Evolutionary conservation across 306 rosid genomes (phyloP).

Genomic region (Ormosia semicastrata): DNA sequence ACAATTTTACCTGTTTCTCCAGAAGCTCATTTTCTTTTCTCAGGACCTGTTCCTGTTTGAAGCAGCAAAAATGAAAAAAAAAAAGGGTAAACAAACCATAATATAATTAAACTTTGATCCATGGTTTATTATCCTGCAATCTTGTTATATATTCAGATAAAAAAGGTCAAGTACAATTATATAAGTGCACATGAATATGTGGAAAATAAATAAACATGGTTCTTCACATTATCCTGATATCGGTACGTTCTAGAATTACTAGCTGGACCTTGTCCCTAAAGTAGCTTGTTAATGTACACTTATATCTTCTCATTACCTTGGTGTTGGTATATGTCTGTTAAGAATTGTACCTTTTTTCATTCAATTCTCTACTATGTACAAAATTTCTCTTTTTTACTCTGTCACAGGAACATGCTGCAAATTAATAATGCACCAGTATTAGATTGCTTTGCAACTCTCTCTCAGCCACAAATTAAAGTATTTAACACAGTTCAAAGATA

Average conservation of each 20-base stretch:
- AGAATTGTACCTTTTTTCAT: not conserved
- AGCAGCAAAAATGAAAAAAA: not conserved
- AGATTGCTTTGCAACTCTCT: too few species aligned
- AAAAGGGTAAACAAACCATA: not conserved
- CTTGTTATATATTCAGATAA: not conserved
- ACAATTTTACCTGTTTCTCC: slow-evolving; percentile 20
- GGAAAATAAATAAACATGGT: not conserved
- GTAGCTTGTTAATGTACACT: too few species aligned
- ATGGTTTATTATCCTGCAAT: not conserved
- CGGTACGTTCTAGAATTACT: not conserved
- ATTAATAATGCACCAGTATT: too few species aligned
- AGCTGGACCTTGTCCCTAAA: not conserved
- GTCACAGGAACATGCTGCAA: too few species aligned
- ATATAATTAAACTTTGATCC: not conserved
- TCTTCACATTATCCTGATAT: not conserved
- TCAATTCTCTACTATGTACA: too few species aligned
- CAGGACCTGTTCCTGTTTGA: slow-evolving; percentile 9
- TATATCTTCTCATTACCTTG: not conserved
- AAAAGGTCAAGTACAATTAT: not conserved
- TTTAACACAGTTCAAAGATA: too few species aligned
- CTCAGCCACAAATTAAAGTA: too few species aligned
- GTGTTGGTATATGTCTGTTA: not conserved
- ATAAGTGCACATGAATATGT: not conserved
- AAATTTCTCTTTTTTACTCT: too few species aligned
- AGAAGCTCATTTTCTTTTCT: slow-evolving; percentile 15